These are phyloP conservation scores for Vanilla planifolia DNA, from an alignment of 106 monocot species.

Conservation along the genomic window DNA sequence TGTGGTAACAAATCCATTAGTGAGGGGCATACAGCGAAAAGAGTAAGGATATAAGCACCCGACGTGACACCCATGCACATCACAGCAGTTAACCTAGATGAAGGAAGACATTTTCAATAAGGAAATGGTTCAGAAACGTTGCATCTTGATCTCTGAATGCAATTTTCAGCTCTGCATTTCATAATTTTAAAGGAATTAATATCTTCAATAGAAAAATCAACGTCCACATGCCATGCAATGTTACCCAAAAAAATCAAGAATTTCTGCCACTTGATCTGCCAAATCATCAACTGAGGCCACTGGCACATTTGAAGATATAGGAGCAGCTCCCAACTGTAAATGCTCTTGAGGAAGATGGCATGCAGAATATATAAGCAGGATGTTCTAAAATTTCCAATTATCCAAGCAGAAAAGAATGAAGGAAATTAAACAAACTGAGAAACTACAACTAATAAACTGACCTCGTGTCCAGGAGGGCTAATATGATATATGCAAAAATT, in stretches of 20 bases:
- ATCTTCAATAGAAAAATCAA: not conserved
- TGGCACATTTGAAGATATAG: constrained; percentile 61
- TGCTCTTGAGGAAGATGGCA: constrained; percentile 46
- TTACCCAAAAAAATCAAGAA: constrained; percentile 93
- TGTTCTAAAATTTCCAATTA: not conserved
- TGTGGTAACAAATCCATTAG: not conserved
- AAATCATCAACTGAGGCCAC: constrained; percentile 74
- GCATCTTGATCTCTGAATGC: too few species aligned
- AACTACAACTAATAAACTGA: constrained; percentile 30
- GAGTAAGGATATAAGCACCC: constrained; percentile 72
- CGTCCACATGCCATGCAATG: not conserved
- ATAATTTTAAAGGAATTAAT: not conserved
- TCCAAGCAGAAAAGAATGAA: not conserved
- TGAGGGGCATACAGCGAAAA: constrained; percentile 59
- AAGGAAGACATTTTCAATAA: not conserved
- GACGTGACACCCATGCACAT: constrained; percentile 75
- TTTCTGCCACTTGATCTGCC: constrained; percentile 83
- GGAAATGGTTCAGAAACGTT: constrained; percentile 14
- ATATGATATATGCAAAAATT: constrained; percentile 91
- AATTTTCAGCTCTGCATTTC: too few species aligned
- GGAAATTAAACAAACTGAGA: not conserved
- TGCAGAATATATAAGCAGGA: constrained; percentile 1
- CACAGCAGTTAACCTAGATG: constrained; percentile 55
- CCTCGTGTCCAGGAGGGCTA: constrained; percentile 85
- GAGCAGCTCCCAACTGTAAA: constrained; percentile 96